phyloP scores from a whole-genome alignment of 1,284 basidiomycete species.

The Moesziomyces globuligerus region DNA sequence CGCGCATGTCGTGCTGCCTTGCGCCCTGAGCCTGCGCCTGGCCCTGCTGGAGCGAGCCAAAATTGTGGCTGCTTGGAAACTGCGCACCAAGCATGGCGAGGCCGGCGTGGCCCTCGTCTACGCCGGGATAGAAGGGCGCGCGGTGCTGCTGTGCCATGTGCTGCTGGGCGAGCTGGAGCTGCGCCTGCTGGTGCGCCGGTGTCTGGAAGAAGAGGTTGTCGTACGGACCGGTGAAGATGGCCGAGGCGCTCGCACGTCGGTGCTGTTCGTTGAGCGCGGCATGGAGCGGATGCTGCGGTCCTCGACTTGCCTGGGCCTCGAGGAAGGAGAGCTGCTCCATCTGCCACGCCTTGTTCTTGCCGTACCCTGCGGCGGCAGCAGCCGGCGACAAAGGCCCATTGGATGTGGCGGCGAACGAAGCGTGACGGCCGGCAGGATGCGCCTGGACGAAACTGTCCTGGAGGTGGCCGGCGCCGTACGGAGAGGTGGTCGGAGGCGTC shows the following conservation, averaged over 20 bases:
- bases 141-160: constrained; percentile 14
- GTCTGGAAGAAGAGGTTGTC: constrained; percentile 26
- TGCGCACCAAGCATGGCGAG: constrained; percentile 42
- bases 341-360: constrained; percentile 56
- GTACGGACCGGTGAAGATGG: constrained; percentile 11
- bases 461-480: constrained; percentile 18
- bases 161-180: constrained; percentile 8
- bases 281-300: constrained; percentile 16
- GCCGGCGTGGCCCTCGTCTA: constrained; percentile 11
- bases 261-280: constrained; percentile 8
- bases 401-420: constrained; percentile 22
- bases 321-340: constrained; percentile 56
- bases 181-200: constrained; percentile 11
- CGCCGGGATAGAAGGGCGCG: constrained; percentile 27
- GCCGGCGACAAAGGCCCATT: constrained; percentile 7
- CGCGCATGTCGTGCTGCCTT: constrained; percentile 10
- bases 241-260: constrained; percentile 18
- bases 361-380: constrained; percentile 42
- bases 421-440: constrained; percentile 20
- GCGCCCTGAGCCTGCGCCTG: constrained; percentile 6
- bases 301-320: constrained; percentile 41
- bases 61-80: constrained; percentile 56
- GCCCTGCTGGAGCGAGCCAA: constrained; percentile 27
- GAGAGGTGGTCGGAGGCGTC: constrained; percentile 16
- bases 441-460: constrained; percentile 12